phyloP scores from a whole-genome alignment of 768 basidiomycete genomes.

The Lactarius deliciosus region DNA sequence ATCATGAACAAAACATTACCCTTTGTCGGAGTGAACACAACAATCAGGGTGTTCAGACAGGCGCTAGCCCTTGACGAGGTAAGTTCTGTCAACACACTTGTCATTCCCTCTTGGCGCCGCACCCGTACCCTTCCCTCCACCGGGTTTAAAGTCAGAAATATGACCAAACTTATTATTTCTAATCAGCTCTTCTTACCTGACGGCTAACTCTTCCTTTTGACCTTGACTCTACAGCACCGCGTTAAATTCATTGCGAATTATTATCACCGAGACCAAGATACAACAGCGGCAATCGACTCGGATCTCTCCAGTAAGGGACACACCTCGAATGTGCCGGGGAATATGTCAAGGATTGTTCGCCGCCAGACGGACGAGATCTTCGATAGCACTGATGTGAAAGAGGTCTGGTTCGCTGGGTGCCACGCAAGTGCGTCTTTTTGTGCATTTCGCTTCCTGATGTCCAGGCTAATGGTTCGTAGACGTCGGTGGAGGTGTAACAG shows the following conservation, averaged over 20 bases:
- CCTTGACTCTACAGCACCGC: slow-evolving; percentile 47
- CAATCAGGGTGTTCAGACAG: slow-evolving; percentile 72
- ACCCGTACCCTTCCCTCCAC: not conserved
- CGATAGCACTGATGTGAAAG: slow-evolving; percentile 13
- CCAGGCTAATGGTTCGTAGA: slow-evolving; percentile 6
- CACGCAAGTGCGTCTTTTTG: slow-evolving; percentile 6
- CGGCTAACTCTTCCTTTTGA: not conserved
- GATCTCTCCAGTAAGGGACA: not conserved
- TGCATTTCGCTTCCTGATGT: not conserved
- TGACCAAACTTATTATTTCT: too few relatives aligned
- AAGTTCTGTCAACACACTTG: slow-evolving; percentile 23
- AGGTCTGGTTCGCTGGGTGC: slow-evolving; percentile 23
- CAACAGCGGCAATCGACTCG: not conserved
- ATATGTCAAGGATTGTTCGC: not conserved
- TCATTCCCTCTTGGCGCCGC: not conserved
- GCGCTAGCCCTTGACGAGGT: slow-evolving; percentile 80
- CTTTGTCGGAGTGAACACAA: slow-evolving; percentile 60
- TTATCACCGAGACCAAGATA: slow-evolving; percentile 48
- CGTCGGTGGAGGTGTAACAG: slow-evolving; percentile 21
- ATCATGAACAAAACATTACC: slow-evolving; percentile 59
- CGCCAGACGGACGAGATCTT: not conserved
- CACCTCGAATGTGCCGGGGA: not conserved
- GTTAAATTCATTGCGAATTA: slow-evolving; percentile 62
- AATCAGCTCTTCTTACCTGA: not conserved
- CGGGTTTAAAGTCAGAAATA: slow-evolving; percentile 1